These are phyloP conservation scores for Xanthoconium separans DNA, from an alignment of 1,284 basidiomycete genomes.

Conservation along the genomic window DNA sequence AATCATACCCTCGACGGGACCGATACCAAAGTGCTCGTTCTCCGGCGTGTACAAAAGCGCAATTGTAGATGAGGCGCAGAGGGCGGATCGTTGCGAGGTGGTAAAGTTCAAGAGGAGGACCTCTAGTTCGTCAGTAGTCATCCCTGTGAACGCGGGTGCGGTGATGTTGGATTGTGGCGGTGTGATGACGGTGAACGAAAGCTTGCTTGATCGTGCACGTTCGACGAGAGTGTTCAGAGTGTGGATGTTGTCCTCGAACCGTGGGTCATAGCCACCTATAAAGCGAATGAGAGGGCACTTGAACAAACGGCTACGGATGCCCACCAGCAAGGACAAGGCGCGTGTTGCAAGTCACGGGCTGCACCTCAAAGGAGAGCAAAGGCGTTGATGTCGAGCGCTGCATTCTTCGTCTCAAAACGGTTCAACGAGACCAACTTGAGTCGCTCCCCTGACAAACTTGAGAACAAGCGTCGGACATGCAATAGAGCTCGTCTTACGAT, in stretches of 20 bases:
- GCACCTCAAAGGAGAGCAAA: slow-evolving; percentile 56
- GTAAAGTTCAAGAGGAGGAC: slow-evolving; percentile 86
- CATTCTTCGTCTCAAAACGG: slow-evolving; percentile 94
- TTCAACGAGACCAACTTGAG: slow-evolving; percentile 90
- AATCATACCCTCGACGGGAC: slow-evolving; percentile 93
- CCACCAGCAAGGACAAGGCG: slow-evolving; percentile 78
- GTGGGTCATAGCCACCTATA: slow-evolving; percentile 71
- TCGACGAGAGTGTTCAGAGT: slow-evolving; percentile 61
- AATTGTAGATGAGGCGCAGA: slow-evolving; percentile 62
- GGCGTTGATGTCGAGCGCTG: slow-evolving; percentile 76
- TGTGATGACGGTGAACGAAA: slow-evolving; percentile 55
- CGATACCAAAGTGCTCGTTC: slow-evolving; percentile 98
- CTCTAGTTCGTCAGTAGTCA: slow-evolving; percentile 45
- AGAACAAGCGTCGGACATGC: not conserved
- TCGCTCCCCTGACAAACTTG: slow-evolving; percentile 46
- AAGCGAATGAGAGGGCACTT: not conserved
- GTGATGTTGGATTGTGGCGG: slow-evolving; percentile 38
- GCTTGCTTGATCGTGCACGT: slow-evolving; percentile 48
- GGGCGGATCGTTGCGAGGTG: slow-evolving; percentile 72
- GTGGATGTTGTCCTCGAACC: slow-evolving; percentile 67
- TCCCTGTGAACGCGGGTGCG: slow-evolving; percentile 39
- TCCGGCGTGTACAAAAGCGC: slow-evolving; percentile 90
- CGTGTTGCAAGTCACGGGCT: slow-evolving; percentile 27
- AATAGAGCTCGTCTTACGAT: slow-evolving; percentile 55
- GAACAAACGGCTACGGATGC: slow-evolving; percentile 7